Conservation (phyloP, 305 asterid genomes). For the Lippia alba region DNA sequence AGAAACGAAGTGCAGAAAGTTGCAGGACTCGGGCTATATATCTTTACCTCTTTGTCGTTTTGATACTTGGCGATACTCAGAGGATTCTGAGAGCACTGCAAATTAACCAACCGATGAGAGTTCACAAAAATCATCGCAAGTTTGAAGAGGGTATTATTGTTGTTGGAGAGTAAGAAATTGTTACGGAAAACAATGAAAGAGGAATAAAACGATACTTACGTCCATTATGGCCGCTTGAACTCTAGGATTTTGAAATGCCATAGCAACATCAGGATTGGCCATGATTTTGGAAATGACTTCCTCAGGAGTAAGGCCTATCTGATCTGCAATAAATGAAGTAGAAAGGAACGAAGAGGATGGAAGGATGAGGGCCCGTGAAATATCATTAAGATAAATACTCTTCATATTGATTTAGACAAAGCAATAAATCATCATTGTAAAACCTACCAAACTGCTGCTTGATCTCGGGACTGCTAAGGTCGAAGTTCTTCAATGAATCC, state of each 20-base stretch:
- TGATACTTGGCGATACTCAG: conserved; percentile 88
- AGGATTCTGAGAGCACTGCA: conserved; percentile 97
- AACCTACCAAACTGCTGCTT: conserved; percentile 95
- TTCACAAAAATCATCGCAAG: conserved; percentile 3
- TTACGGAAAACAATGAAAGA: background rate
- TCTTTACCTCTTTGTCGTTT: conserved; percentile 91
- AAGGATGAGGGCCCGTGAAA: background rate
- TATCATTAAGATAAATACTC: background rate
- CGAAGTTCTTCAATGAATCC: conserved; percentile 84
- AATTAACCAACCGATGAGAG: conserved; percentile 11
- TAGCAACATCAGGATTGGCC: conserved; percentile 97
- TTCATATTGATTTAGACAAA: background rate
- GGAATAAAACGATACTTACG: conserved; percentile 50
- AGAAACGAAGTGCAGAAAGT: conserved; percentile 9
- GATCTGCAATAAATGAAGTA: conserved; percentile 59
- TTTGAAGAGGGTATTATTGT: background rate
- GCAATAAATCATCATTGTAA: conserved; percentile 5
- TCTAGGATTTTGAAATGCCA: conserved; percentile 98
- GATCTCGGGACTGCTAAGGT: conserved; percentile 94
- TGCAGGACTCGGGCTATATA: conserved; percentile 15
- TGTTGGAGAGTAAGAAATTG: background rate
- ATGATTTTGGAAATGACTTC: conserved; percentile 93
- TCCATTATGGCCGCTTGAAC: conserved; percentile 99
- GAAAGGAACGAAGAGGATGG: conserved; percentile 18
- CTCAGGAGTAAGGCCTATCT: conserved; percentile 93